A percentile compares a stretch with the other conserved stretches of the same genome.
These are phyloP conservation scores for Astrothelium macrocarpum DNA, from an alignment of 495 filamentous ascomycete species.

Conservation along the genomic window DNA sequence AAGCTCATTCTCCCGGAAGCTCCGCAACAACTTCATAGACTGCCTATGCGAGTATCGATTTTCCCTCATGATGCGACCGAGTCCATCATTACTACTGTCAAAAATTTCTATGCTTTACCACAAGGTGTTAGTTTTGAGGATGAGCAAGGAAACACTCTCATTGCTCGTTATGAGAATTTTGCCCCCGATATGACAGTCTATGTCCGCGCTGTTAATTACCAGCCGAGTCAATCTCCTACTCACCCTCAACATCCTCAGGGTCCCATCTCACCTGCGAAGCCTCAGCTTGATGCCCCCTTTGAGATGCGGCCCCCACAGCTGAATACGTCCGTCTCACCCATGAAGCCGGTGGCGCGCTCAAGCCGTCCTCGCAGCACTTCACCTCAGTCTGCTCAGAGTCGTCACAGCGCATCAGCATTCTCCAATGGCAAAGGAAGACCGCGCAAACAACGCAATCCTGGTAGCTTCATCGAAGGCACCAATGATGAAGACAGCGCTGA, in stretches of 20 bases:
- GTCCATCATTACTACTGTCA: constrained; percentile 90
- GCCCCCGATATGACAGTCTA: constrained; percentile 79
- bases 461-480: constrained; percentile 52
- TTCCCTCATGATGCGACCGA: constrained; percentile 89
- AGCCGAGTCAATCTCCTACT: constrained; percentile 9
- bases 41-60: constrained; percentile 87
- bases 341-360: constrained; percentile 55
- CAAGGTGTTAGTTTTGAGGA: constrained; percentile 89
- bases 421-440: constrained; percentile 51
- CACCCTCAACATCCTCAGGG: constrained; percentile 14
- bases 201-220: constrained; percentile 68
- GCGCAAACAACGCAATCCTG: constrained; percentile 62
- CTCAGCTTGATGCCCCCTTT: constrained; percentile 29
- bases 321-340: constrained; percentile 47
- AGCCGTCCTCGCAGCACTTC: constrained; percentile 75
- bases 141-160: constrained; percentile 71
- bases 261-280: constrained; percentile 30
- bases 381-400: constrained; percentile 59
- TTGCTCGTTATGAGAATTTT: constrained; percentile 92
- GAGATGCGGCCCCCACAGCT: constrained; percentile 40
- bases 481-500: constrained; percentile 69
- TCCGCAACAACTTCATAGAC: constrained; percentile 62
- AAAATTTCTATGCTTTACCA: constrained; percentile 94
- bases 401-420: constrained; percentile 66
- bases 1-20: constrained; percentile 68